Base-by-base conservation (phyloP, 2,329 filamentous ascomycete species). In the Talaromyces verruculosus region DNA sequence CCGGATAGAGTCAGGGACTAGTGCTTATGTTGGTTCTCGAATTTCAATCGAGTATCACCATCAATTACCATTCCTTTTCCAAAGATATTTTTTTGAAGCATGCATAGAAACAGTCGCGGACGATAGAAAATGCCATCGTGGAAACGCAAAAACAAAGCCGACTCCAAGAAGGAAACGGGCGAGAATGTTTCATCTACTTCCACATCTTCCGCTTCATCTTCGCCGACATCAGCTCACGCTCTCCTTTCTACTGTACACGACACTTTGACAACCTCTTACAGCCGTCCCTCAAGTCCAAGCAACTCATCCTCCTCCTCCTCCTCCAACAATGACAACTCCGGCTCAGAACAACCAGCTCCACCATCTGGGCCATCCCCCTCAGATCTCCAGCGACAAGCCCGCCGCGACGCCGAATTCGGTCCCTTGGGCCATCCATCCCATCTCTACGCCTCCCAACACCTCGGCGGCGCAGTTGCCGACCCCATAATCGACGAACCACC, bases 401-500 rank as follows among this genome's bases (percentile, higher is more conserved):
- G 87, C 73, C 86, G 88, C 70, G 91, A 97, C 71, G 90, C 93
- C 33, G 92, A 97, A 75, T 97, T 97, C 74, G 94, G 90, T 2
- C 93, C 94, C 11, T 82, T 97, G 39, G 84, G 88, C 68, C 88
- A 91, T 69, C 86, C 88, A 60, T 89, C 85, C 71, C 93, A 97
- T 79, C 86, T 91, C 75, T 96, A 96, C 81, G 88, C 89, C 68
- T 96, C 93, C 82, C 87, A 90, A 77, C 92, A 93, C 75, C 87
- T 89, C 62, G 93, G 92, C 71, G 86, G 88, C 70, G 86, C 89
- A 37, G 88, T 97, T 64, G 86, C 88, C 47, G 86, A 92, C 28
- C 92, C 93, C 1, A 82, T 97, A 65, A 90, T 96, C 73, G 94
- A 98, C 75, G 93, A 97, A 76, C 93, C 94, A 41, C 91, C 93